These are phyloP conservation scores for Rhizophagus clarus DNA, from an alignment of 192 early-diverging fungal genomes.

Conservation along the genomic window DNA sequence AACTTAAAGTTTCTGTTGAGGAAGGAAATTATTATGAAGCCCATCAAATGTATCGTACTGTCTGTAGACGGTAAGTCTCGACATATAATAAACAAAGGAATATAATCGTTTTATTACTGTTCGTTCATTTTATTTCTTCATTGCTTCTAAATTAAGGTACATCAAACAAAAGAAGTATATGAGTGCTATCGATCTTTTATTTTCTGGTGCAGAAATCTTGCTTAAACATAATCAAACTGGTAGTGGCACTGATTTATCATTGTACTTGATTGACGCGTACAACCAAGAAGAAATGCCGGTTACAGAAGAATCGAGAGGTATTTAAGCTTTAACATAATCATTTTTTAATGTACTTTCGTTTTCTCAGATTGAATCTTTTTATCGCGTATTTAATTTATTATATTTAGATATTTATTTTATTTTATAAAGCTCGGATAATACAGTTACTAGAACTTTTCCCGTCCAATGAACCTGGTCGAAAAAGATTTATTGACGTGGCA, in stretches of 20 bases:
- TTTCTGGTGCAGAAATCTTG: constrained; percentile 77
- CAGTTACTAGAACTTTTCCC: constrained; percentile 69
- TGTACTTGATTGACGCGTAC: constrained; percentile 84
- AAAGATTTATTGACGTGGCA: constrained; percentile 54
- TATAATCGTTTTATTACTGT: background rate
- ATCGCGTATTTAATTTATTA: background rate
- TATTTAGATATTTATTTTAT: background rate
- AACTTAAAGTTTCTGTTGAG: constrained; percentile 65
- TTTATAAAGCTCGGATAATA: constrained; percentile 54
- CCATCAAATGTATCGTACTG: constrained; percentile 96
- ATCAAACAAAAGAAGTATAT: constrained; percentile 85
- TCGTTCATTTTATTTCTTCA: background rate
- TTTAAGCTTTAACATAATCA: background rate
- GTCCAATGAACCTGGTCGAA: constrained; percentile 48
- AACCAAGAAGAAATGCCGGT: constrained; percentile 68
- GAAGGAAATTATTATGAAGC: constrained; percentile 95
- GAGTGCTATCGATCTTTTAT: constrained; percentile 76
- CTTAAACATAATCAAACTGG: constrained; percentile 80
- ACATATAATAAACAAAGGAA: too few relatives aligned
- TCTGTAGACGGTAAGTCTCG: constrained; percentile 71
- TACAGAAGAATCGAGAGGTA: constrained; percentile 68
- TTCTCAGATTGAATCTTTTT: background rate
- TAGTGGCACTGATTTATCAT: constrained; percentile 79
- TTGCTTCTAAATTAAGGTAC: constrained; percentile 51
- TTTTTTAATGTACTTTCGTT: background rate